Percentiles rank a stretch among this genome's conserved stretches.
Evolutionary conservation across 177 flowering plant genomes (phyloP).

Genomic region (Tripterygium wilfordii): DNA sequence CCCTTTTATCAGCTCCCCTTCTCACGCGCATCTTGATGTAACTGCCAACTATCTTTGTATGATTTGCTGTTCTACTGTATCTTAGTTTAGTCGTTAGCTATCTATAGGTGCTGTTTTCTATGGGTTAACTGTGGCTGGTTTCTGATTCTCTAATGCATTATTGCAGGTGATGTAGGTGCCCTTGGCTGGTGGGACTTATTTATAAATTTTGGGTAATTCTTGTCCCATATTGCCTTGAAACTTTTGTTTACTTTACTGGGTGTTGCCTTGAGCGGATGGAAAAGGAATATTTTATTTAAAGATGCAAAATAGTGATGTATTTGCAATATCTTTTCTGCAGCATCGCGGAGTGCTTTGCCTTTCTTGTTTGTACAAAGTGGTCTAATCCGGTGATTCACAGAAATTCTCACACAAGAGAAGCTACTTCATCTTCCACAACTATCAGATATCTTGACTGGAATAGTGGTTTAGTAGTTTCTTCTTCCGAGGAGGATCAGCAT

Average conservation of each 20-base stretch:
- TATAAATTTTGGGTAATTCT: constrained; percentile 82
- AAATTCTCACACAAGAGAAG: constrained; percentile 37
- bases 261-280: too few species aligned
- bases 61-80: neutral
- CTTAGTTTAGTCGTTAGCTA: neutral
- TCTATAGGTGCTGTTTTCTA: neutral
- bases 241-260: too few species aligned
- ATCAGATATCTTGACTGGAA: constrained; percentile 77
- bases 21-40: too few species aligned
- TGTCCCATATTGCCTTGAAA: too few species aligned
- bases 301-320: neutral
- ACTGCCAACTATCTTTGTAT: neutral
- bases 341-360: constrained; percentile 93
- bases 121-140: neutral
- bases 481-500: constrained; percentile 52
- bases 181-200: constrained; percentile 99
- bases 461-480: constrained; percentile 61
- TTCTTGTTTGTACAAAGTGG: constrained; percentile 97
- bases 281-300: too few species aligned
- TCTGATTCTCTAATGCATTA: too few species aligned
- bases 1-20: too few species aligned
- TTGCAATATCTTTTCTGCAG: constrained; percentile 24
- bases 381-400: constrained; percentile 86
- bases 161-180: constrained; percentile 82
- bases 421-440: constrained; percentile 52